Percentiles rank a stretch among this genome's conserved stretches.
Evolutionary conservation across 768 basidiomycete species (phyloP).

Genomic region (Cystofilobasidium macerans): DNA sequence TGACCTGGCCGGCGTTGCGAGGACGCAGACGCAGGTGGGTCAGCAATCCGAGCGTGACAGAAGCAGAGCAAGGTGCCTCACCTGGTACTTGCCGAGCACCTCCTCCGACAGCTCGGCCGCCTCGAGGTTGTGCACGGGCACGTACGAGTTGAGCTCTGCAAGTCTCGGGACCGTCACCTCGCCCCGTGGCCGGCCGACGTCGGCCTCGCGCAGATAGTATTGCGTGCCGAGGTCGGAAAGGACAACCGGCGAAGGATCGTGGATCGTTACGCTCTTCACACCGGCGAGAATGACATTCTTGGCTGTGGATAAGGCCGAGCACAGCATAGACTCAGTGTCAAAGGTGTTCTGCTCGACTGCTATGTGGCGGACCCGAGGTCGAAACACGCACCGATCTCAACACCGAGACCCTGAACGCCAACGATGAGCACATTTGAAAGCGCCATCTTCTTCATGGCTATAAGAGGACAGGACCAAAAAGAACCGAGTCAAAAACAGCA

Average conservation of each 20-base stretch:
- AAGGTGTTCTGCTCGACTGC: background rate
- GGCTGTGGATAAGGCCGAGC: slow-evolving; percentile 55
- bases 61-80: slow-evolving; percentile 37
- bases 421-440: slow-evolving; percentile 86
- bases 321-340: too few relatives aligned
- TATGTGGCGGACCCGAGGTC: too few relatives aligned
- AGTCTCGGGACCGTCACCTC: slow-evolving; percentile 75
- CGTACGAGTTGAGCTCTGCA: slow-evolving; percentile 89
- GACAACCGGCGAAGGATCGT: slow-evolving; percentile 77
- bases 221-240: slow-evolving; percentile 84
- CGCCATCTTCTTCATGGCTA: slow-evolving; percentile 99
- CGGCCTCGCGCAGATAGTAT: slow-evolving; percentile 86
- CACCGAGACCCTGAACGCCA: slow-evolving; percentile 81
- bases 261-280: slow-evolving; percentile 92
- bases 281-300: slow-evolving; percentile 93
- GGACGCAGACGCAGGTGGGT: slow-evolving; percentile 2
- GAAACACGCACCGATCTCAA: slow-evolving; percentile 70
- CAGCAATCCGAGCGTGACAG: background rate
- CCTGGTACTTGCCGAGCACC: slow-evolving; percentile 78
- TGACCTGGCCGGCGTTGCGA: slow-evolving; percentile 47
- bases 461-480: too few relatives aligned
- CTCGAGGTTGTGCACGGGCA: slow-evolving; percentile 78
- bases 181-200: slow-evolving; percentile 79
- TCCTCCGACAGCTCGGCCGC: slow-evolving; percentile 65
- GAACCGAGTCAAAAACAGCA: too few relatives aligned